Conservation (phyloP, 805 yeast genomes). For the Saturnispora serradocipensis region DNA sequence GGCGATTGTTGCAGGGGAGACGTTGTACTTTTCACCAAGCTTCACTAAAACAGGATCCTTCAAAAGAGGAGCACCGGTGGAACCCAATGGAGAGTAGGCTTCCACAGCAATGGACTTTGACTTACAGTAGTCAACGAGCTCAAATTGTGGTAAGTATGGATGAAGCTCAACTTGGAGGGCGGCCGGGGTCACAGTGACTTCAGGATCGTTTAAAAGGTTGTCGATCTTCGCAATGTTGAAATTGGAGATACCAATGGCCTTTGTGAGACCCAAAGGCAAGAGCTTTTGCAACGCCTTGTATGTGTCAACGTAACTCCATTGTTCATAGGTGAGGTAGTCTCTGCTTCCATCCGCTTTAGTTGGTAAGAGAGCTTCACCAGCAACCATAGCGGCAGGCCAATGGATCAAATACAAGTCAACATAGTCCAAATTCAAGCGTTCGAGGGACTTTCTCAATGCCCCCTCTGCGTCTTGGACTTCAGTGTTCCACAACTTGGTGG, state of each 20-base stretch:
- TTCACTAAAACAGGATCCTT: constrained; percentile 33
- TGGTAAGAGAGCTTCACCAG: constrained; percentile 31
- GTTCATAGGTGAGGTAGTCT: constrained; percentile 24
- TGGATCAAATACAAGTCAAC: constrained; percentile 60
- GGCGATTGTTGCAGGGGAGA: constrained; percentile 41
- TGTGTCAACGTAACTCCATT: constrained; percentile 43
- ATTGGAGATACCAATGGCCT: constrained; percentile 75
- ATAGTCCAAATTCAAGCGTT: constrained; percentile 46
- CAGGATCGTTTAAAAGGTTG: constrained; percentile 39
- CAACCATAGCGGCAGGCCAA: constrained; percentile 48
- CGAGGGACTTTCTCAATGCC: constrained; percentile 44
- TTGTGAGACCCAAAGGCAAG: constrained; percentile 42
- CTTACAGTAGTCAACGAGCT: constrained; percentile 44
- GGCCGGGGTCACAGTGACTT: constrained; percentile 51
- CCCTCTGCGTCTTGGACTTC: constrained; percentile 31
- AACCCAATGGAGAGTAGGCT: constrained; percentile 77
- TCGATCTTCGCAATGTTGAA: constrained; percentile 48
- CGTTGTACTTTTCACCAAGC: constrained; percentile 37
- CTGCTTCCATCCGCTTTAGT: constrained; percentile 27
- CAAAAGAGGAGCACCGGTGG: constrained; percentile 46
- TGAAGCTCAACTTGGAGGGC: constrained; percentile 72
- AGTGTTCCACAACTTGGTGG: constrained; percentile 54
- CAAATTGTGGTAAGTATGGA: constrained; percentile 60
- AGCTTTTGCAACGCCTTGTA: constrained; percentile 59
- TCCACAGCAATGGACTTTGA: constrained; percentile 48